Evolutionary conservation across 148 eudicot species (phyloP).

Genomic region (Pharnaceum exiguum): DNA sequence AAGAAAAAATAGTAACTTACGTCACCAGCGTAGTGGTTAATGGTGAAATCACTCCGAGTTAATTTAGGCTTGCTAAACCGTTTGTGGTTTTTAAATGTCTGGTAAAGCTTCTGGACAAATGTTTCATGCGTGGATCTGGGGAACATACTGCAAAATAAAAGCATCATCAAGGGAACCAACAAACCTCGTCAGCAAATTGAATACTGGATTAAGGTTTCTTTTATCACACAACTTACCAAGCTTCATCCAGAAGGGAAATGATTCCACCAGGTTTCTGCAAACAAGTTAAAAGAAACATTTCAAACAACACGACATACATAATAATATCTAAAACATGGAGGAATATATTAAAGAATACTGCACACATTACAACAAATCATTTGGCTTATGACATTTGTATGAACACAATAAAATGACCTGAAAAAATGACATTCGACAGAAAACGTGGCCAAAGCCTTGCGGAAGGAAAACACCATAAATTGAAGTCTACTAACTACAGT

Average conservation of each 20-base stretch:
- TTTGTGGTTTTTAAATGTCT: constrained; percentile 77
- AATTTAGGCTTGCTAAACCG: constrained; percentile 93
- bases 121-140: constrained; percentile 98
- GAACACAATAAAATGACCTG: no score
- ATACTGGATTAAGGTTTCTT: background rate
- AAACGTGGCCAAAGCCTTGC: no score
- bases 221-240: constrained; percentile 61
- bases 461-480: no score
- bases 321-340: no score
- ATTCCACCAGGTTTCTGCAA: constrained; percentile 99
- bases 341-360: no score
- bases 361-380: no score
- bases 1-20: constrained; percentile 43
- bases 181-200: constrained; percentile 8
- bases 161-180: constrained; percentile 13
- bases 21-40: constrained; percentile 97
- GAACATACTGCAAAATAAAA: constrained; percentile 64
- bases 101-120: constrained; percentile 92
- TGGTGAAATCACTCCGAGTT: constrained; percentile 91
- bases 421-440: no score
- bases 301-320: background rate
- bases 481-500: no score
- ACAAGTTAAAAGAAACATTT: constrained; percentile 8
- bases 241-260: constrained; percentile 95
- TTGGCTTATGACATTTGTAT: no score